Conservation (phyloP, 2,329 filamentous ascomycete genomes). For the Claviceps monticola region DNA sequence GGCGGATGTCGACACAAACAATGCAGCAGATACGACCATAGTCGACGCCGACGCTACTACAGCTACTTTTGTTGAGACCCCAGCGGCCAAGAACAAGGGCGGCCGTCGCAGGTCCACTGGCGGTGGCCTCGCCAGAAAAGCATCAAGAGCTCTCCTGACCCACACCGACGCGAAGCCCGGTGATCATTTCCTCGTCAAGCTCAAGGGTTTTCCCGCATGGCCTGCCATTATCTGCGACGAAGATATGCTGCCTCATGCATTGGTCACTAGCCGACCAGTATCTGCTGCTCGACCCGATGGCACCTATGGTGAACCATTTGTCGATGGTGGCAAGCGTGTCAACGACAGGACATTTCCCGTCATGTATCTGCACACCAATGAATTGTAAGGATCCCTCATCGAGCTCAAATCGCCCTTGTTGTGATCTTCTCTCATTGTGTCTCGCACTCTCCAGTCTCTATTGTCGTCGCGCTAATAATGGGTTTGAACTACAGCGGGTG, state of each 20-base stretch:
- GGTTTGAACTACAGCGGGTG: slow-evolving; percentile 51
- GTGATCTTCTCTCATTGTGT: neutral
- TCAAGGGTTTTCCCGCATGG: slow-evolving; percentile 93
- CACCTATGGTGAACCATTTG: slow-evolving; percentile 74
- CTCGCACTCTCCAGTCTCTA: neutral
- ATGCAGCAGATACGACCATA: slow-evolving; percentile 12
- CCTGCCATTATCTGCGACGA: slow-evolving; percentile 90
- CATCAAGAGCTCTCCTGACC: slow-evolving; percentile 56
- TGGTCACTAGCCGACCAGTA: slow-evolving; percentile 69
- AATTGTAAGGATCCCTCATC: slow-evolving; percentile 59
- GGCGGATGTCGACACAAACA: slow-evolving; percentile 41
- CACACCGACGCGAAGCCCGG: slow-evolving; percentile 76
- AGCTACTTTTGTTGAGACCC: slow-evolving; percentile 15
- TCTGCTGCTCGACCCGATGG: slow-evolving; percentile 73
- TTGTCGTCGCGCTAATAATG: neutral
- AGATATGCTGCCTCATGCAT: slow-evolving; percentile 71
- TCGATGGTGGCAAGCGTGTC: slow-evolving; percentile 74
- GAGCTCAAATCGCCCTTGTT: slow-evolving; percentile 12
- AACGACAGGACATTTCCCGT: slow-evolving; percentile 81
- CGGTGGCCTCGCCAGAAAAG: slow-evolving; percentile 72
- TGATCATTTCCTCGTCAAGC: slow-evolving; percentile 80
- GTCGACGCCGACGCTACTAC: slow-evolving; percentile 9
- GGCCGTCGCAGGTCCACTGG: slow-evolving; percentile 66
- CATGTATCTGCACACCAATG: slow-evolving; percentile 90
- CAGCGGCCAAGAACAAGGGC: slow-evolving; percentile 28